A percentile compares a stretch with the other conserved stretches of the same genome.
These are phyloP conservation scores for Colletotrichum siamense DNA, from an alignment of 2,329 filamentous ascomycete species.

Conservation along the genomic window DNA sequence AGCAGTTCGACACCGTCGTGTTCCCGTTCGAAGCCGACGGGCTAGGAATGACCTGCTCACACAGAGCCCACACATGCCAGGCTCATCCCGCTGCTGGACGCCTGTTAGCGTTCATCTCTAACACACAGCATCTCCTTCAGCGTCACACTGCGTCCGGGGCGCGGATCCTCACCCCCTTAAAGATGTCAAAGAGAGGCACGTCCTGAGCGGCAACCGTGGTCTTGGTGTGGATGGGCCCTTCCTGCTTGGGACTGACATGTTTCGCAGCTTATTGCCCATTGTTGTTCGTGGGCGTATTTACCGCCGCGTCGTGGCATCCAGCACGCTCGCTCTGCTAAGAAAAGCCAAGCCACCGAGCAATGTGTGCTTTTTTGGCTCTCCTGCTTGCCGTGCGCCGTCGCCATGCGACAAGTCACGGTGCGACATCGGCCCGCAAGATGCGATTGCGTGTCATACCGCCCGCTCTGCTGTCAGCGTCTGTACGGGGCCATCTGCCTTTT, in stretches of 20 bases:
- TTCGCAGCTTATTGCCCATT: background rate
- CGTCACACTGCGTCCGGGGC: slow-evolving; percentile 1
- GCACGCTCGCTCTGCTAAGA: background rate
- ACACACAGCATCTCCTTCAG: background rate
- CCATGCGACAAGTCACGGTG: slow-evolving; percentile 6
- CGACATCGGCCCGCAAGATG: background rate
- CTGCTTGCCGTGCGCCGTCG: background rate
- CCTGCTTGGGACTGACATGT: background rate
- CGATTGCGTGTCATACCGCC: background rate
- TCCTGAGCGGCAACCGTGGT: background rate
- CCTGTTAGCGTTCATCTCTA: background rate
- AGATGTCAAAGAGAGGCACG: slow-evolving; percentile 5
- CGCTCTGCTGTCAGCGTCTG: background rate
- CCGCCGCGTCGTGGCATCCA: background rate
- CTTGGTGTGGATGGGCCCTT: background rate
- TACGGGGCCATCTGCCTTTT: background rate
- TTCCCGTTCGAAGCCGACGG: background rate
- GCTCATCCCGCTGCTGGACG: background rate
- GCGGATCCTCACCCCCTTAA: slow-evolving; percentile 6
- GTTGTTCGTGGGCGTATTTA: background rate
- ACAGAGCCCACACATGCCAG: background rate
- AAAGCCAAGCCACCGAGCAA: background rate
- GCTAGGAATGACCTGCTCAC: background rate
- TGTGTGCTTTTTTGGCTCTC: background rate
- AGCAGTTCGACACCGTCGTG: background rate